phyloP scores from a whole-genome alignment of 2,329 filamentous ascomycete species.

The Thielaviopsis ethacetica region DNA sequence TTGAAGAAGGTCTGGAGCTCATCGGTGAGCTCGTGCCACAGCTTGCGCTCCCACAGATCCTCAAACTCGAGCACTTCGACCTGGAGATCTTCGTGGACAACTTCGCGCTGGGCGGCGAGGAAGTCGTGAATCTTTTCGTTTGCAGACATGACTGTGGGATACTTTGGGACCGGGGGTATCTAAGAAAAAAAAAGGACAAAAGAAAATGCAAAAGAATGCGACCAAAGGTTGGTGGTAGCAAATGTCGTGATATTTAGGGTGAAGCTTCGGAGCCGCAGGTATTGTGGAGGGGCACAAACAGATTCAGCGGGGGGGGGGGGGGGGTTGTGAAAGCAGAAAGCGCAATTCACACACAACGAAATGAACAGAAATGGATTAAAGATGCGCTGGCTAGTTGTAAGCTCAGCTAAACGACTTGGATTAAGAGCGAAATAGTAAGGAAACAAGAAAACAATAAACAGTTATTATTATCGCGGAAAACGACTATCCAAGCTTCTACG shows the following conservation, averaged over 20 bases:
- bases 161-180: background rate
- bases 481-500: background rate
- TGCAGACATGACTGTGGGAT: conserved; percentile 13
- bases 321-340: conserved; percentile 5
- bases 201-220: background rate
- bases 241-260: background rate
- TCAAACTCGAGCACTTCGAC: conserved; percentile 81
- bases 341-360: conserved; percentile 6
- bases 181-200: background rate
- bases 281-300: background rate
- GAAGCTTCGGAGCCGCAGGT: background rate
- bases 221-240: background rate
- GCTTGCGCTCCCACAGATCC: conserved; percentile 93
- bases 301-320: conserved; percentile 1
- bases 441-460: background rate
- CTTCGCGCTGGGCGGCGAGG: conserved; percentile 75
- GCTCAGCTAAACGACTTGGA: background rate
- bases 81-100: conserved; percentile 76
- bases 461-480: background rate
- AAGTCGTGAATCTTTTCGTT: conserved; percentile 81
- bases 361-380: conserved; percentile 7
- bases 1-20: conserved; percentile 78
- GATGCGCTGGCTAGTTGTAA: background rate
- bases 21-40: conserved; percentile 98
- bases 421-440: background rate